Conservation (phyloP, 208 protist species). For the Phytomonas serpens region DNA sequence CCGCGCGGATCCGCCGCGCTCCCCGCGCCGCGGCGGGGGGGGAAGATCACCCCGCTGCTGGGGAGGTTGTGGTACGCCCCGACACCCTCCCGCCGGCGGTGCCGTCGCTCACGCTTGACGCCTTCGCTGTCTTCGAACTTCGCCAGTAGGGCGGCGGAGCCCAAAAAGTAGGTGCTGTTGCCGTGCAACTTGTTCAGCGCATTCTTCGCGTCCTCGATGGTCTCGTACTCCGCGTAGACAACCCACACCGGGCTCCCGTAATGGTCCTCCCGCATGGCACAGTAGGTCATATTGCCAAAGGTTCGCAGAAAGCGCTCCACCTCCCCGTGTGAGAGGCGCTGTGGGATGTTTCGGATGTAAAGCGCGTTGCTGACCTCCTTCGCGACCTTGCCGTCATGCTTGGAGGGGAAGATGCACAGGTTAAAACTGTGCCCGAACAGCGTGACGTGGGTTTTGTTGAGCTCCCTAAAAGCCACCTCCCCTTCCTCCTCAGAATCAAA, state of each 20-base stretch:
- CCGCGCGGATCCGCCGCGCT: slow-evolving; percentile 11
- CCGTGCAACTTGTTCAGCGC: slow-evolving; percentile 61
- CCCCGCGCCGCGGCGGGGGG: not conserved
- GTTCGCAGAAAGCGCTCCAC: slow-evolving; percentile 61
- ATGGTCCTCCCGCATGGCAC: slow-evolving; percentile 83
- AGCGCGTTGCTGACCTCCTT: slow-evolving; percentile 45
- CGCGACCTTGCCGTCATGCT: slow-evolving; percentile 71
- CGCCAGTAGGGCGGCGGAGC: slow-evolving; percentile 53
- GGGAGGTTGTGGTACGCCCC: not conserved
- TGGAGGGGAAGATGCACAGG: slow-evolving; percentile 78
- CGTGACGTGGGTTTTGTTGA: slow-evolving; percentile 59
- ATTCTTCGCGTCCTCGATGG: slow-evolving; percentile 45
- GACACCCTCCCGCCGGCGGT: slow-evolving; percentile 39
- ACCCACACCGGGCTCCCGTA: slow-evolving; percentile 77
- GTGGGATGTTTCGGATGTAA: slow-evolving; percentile 81
- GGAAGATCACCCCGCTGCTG: not conserved
- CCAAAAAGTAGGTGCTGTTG: slow-evolving; percentile 54
- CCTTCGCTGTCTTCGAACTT: slow-evolving; percentile 81
- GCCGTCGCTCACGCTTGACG: slow-evolving; percentile 66
- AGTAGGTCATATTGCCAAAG: slow-evolving; percentile 76
- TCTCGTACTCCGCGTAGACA: slow-evolving; percentile 77
- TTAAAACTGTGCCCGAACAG: slow-evolving; percentile 59
- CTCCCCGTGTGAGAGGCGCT: slow-evolving; percentile 32
- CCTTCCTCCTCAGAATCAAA: slow-evolving; percentile 89
- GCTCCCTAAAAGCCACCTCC: slow-evolving; percentile 50